phyloP scores from a whole-genome alignment of 2,329 filamentous ascomycete genomes.

The Gliomastix tumulicola region DNA sequence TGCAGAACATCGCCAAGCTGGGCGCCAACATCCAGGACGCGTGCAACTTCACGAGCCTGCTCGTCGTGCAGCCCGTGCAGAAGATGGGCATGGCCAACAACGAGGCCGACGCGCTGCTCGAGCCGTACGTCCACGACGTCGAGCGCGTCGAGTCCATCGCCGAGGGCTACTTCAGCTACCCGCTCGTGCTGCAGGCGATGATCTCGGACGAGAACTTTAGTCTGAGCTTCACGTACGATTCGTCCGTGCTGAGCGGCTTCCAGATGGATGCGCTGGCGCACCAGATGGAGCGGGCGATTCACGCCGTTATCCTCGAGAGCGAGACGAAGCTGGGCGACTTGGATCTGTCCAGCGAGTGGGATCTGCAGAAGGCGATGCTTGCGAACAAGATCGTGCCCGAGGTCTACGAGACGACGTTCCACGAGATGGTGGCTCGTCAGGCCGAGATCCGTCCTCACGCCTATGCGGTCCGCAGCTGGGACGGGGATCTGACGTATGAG shows the following conservation, averaged over 20 bases:
- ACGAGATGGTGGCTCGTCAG: constrained; percentile 28
- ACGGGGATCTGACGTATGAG: constrained; percentile 28
- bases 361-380: constrained; percentile 1
- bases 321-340: not conserved
- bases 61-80: constrained; percentile 1
- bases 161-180: constrained; percentile 6
- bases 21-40: not conserved
- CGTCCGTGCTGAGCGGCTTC: constrained; percentile 1
- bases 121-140: constrained; percentile 1
- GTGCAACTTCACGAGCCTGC: not conserved
- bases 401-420: constrained; percentile 21
- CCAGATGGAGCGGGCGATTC: constrained; percentile 7
- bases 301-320: constrained; percentile 6
- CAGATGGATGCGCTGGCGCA: constrained; percentile 6
- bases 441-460: constrained; percentile 18
- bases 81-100: constrained; percentile 1
- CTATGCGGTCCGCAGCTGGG: constrained; percentile 31
- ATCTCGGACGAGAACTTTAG: not conserved
- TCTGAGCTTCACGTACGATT: constrained; percentile 2
- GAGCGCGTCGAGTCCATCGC: constrained; percentile 18
- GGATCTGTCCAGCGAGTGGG: not conserved
- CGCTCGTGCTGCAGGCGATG: constrained; percentile 4
- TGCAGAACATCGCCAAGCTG: not conserved
- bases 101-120: constrained; percentile 18
- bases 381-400: constrained; percentile 1